These are phyloP conservation scores for Tulasnella sp. DNA, from an alignment of 768 basidiomycete species.

Conservation along the genomic window DNA sequence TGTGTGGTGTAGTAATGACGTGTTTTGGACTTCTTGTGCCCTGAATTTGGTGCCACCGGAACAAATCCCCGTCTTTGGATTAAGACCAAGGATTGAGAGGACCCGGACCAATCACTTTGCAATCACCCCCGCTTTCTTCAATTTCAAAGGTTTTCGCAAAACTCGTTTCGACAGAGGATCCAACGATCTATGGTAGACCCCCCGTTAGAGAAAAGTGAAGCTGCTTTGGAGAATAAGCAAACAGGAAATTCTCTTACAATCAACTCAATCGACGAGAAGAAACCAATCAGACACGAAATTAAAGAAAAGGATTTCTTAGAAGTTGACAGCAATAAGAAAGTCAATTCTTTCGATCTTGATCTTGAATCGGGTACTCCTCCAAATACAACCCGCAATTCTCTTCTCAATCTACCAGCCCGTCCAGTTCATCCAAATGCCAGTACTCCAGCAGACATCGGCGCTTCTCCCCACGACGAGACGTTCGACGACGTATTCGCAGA, in stretches of 20 bases:
- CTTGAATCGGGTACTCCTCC: constrained; percentile 9
- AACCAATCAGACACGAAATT: constrained; percentile 1
- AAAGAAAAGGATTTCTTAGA: constrained; percentile 1
- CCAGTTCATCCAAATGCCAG: constrained; percentile 12
- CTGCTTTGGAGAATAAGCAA: constrained; percentile 10
- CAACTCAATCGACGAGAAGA: constrained; percentile 1
- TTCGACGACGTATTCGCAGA: not conserved
- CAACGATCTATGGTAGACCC: constrained; percentile 11
- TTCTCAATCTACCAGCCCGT: constrained; percentile 1
- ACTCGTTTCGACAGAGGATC: no score
- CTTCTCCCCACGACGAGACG: not conserved
- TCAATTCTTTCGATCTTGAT: constrained; percentile 10
- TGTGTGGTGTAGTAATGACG: no score
- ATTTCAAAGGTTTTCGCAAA: no score
- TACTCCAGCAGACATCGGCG: constrained; percentile 10
- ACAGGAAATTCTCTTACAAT: constrained; percentile 1
- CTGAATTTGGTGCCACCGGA: no score
- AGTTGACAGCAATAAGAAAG: not conserved
- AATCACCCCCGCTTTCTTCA: no score
- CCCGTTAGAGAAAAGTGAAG: constrained; percentile 4
- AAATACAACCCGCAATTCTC: constrained; percentile 6
- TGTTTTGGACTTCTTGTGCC: no score
- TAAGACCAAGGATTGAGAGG: no score
- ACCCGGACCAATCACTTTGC: no score
- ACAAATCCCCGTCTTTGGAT: no score